Conservation (phyloP, 139 green algal genomes). For the Micractinium sp. region DNA sequence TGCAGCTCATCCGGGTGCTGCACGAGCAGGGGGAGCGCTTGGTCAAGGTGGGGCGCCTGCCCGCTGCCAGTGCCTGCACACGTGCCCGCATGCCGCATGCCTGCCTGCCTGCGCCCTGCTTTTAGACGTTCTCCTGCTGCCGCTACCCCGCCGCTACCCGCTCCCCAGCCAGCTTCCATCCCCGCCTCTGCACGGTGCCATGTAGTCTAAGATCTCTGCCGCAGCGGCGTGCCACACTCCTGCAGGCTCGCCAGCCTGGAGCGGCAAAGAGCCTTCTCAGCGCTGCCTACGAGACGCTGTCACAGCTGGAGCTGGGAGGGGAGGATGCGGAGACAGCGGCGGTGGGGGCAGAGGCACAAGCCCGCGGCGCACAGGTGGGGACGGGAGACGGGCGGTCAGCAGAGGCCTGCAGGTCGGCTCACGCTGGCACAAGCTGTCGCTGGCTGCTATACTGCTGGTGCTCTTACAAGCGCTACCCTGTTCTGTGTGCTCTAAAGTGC, state of each 20-base stretch:
- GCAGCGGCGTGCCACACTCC: background rate
- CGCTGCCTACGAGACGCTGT: slow-evolving; percentile 10
- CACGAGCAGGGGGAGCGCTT: background rate
- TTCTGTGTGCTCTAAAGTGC: no score
- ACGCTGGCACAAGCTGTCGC: background rate
- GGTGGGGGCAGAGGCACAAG: slow-evolving; percentile 13
- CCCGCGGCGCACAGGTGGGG: background rate
- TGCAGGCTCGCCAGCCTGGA: background rate
- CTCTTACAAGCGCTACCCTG: no score
- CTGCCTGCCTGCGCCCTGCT: no score
- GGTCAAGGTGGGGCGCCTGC: background rate
- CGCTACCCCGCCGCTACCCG: no score
- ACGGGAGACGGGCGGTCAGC: background rate
- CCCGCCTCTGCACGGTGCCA: no score
- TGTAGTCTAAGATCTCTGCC: background rate
- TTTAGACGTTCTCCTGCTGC: no score
- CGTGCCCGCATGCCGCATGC: no score
- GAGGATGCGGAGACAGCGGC: background rate
- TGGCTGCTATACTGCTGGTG: background rate
- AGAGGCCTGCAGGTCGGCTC: background rate
- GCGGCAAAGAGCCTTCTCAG: background rate
- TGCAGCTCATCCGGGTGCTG: slow-evolving; percentile 12
- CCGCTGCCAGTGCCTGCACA: no score
- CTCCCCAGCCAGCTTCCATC: no score
- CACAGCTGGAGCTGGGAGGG: slow-evolving; percentile 1